Conservation (phyloP, 2,329 filamentous ascomycete species). For the Parascedosporium putredinis region DNA sequence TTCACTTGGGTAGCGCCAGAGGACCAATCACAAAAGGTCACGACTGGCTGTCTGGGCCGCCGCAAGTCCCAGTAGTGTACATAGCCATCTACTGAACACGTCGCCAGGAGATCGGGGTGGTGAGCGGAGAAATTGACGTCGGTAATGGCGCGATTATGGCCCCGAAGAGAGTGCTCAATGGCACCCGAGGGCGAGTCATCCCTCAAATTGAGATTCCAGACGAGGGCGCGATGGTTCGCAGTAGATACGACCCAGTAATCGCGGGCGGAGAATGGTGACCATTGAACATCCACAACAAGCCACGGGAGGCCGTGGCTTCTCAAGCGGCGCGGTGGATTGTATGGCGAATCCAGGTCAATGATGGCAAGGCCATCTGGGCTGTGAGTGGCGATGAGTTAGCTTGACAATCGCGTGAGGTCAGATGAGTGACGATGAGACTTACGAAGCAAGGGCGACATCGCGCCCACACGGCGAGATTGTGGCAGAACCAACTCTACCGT, state of each 20-base stretch:
- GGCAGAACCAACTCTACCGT: slow-evolving; percentile 74
- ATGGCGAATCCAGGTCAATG: slow-evolving; percentile 83
- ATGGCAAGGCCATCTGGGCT: slow-evolving; percentile 79
- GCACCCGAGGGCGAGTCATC: slow-evolving; percentile 60
- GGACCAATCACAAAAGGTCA: slow-evolving; percentile 87
- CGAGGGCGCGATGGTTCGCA: slow-evolving; percentile 85
- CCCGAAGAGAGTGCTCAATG: slow-evolving; percentile 81
- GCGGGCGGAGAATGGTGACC: slow-evolving; percentile 83
- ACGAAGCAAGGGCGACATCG: slow-evolving; percentile 81
- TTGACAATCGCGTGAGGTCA: neutral
- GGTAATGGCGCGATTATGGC: slow-evolving; percentile 76
- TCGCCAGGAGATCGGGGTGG: slow-evolving; percentile 79
- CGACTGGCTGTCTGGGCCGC: slow-evolving; percentile 57
- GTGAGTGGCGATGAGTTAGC: slow-evolving; percentile 4
- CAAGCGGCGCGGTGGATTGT: slow-evolving; percentile 74
- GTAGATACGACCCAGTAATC: slow-evolving; percentile 93
- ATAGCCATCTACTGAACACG: slow-evolving; percentile 86
- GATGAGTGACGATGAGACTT: slow-evolving; percentile 22
- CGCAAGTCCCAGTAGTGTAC: slow-evolving; percentile 89
- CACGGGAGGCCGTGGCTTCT: slow-evolving; percentile 78
- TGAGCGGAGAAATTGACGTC: slow-evolving; percentile 95
- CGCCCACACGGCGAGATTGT: slow-evolving; percentile 87
- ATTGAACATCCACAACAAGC: slow-evolving; percentile 92
- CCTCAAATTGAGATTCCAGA: slow-evolving; percentile 80
- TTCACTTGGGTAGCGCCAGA: slow-evolving; percentile 92